Base-by-base conservation (phyloP, 2,329 filamentous ascomycete genomes). In the Trichophyton equinum region DNA sequence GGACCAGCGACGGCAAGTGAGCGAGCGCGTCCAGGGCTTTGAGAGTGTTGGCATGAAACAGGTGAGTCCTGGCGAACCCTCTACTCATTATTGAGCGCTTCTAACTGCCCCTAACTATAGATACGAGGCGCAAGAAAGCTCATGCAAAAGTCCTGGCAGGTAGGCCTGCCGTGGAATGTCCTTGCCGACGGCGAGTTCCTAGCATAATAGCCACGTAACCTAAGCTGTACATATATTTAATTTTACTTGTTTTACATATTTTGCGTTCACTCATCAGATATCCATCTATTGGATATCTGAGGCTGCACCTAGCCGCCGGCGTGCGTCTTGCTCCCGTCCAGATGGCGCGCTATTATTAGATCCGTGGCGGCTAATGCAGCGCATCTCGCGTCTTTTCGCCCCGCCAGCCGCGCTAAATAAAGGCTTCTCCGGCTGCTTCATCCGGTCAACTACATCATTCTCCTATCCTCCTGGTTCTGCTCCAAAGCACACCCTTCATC, bases 21-120 rank as follows among this genome's bases (percentile, higher is more conserved):
- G 88, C 67, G 81, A 83, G 65, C 78, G 88, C 56, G 78, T 94
- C 68, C 77, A 78, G 69, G 80, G 80, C 18, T 82, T 89, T 1
- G 88, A 92, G 73, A 82, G 80, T 4, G 85, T 85, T 64, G 89
- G 88, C 3, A 85, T 92, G 82, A 86, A 83, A 63, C 88, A 92
- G 78, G 87, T 87, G 33, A 38, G 33, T 38, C 11, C 33, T 4
- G 4, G 9, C 2, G 8, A 9, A 11, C 33, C 13, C 4, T 9
- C 33, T 13, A 11, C 9, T 13, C 33, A 38, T 9, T 7, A 38
- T 0, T 38, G 9, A 11, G 11, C 33, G 33, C 33, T 9, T 38
- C 33, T 38, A 38, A 38, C 11, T 38, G 8, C 9, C 15, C 6
- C 22, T 0, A 30, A 30, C 27, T 18, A 5, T 59, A 76, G 74